A percentile compares a stretch with the other conserved stretches of the same genome.
Conservation (phyloP, 148 eudicot species). For the Rhododendron simsii region DNA sequence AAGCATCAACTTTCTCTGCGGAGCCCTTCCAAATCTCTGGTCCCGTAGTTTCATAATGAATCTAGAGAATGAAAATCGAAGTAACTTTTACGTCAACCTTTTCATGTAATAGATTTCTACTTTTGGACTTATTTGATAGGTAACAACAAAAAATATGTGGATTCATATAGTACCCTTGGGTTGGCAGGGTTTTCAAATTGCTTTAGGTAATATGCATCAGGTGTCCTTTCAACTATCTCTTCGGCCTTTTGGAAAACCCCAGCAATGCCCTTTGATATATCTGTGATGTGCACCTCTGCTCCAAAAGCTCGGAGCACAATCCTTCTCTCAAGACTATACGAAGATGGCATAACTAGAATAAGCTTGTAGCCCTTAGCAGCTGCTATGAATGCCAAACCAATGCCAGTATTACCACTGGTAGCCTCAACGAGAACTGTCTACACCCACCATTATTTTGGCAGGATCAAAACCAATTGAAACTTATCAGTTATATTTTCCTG, state of each 20-base stretch:
- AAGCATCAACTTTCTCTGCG: constrained; percentile 58
- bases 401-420: constrained; percentile 88
- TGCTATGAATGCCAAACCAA: constrained; percentile 82
- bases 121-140: not conserved
- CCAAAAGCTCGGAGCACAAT: constrained; percentile 68
- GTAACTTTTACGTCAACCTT: not conserved
- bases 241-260: constrained; percentile 39
- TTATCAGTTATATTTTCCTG: not conserved
- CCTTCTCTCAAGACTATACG: constrained; percentile 63
- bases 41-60: constrained; percentile 86
- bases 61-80: constrained; percentile 29
- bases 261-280: constrained; percentile 42
- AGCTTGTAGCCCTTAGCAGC: constrained; percentile 82
- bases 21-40: constrained; percentile 88
- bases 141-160: not conserved
- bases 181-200: constrained; percentile 84
- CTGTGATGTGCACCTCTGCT: constrained; percentile 60
- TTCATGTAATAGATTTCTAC: not conserved
- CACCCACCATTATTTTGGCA: constrained; percentile 14
- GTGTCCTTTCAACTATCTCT: constrained; percentile 62
- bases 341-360: constrained; percentile 59
- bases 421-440: constrained; percentile 75
- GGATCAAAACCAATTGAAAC: not conserved
- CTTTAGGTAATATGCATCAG: constrained; percentile 46
- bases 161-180: constrained; percentile 50